Evolutionary conservation across 106 monocot species (phyloP).

Genomic region (Alisma plantagoaquatica): DNA sequence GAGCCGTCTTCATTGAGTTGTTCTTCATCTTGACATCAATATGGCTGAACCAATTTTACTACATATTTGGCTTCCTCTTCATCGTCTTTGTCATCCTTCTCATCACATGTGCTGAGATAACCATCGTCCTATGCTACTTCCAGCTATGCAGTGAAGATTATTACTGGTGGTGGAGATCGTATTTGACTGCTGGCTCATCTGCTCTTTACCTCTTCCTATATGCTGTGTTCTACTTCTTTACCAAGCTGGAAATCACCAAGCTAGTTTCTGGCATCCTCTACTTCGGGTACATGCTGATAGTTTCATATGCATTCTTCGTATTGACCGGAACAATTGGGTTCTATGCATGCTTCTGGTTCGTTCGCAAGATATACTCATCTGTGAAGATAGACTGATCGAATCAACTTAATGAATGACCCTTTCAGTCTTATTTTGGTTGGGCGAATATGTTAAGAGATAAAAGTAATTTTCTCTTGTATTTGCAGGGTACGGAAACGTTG

Average conservation of each 20-base stretch:
- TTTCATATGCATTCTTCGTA: constrained; percentile 40
- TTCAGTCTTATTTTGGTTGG: too few relatives aligned
- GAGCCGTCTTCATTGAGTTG: constrained; percentile 60
- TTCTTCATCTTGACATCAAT: constrained; percentile 70
- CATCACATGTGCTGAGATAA: constrained; percentile 61
- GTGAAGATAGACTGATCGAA: constrained; percentile 28
- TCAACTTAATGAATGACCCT: too few relatives aligned
- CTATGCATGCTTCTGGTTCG: constrained; percentile 32
- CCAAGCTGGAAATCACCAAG: constrained; percentile 64
- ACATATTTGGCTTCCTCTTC: constrained; percentile 74
- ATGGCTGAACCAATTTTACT: constrained; percentile 73
- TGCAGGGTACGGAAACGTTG: too few relatives aligned
- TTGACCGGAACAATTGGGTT: constrained; percentile 28
- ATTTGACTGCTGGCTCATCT: constrained; percentile 56
- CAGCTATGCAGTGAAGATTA: constrained; percentile 67
- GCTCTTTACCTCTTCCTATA: constrained; percentile 58
- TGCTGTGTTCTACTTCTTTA: constrained; percentile 63
- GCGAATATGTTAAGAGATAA: too few relatives aligned
- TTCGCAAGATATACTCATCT: constrained; percentile 31
- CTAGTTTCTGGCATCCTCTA: constrained; percentile 50
- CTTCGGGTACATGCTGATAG: constrained; percentile 63
- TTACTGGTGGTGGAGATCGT: constrained; percentile 71
- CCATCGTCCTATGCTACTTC: constrained; percentile 71
- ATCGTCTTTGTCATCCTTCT: constrained; percentile 58
- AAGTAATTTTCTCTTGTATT: too few relatives aligned